phyloP scores from a whole-genome alignment of 2,329 filamentous ascomycete species.

The Fusarium sp. region DNA sequence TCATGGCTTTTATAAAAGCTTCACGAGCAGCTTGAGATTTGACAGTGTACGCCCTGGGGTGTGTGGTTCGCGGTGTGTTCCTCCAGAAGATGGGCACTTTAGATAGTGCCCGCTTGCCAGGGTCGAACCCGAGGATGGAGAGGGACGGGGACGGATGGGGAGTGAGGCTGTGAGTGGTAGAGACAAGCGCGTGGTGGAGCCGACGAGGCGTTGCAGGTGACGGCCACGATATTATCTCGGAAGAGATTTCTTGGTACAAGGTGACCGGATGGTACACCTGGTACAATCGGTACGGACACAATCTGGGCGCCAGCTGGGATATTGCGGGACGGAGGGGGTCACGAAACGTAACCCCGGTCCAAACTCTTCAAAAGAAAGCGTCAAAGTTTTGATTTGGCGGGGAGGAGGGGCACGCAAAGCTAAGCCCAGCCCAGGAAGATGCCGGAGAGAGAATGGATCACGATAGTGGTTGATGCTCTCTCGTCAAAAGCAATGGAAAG shows the following conservation, averaged over 20 bases:
- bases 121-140: conserved; percentile 51
- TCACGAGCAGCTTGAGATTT: conserved; percentile 48
- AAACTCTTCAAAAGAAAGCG: conserved; percentile 37
- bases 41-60: conserved; percentile 46
- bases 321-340: conserved; percentile 46
- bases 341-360: conserved; percentile 45
- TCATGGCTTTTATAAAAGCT: conserved; percentile 59
- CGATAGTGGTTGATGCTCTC: conserved; percentile 1
- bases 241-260: conserved; percentile 51
- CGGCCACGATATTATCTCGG: conserved; percentile 56
- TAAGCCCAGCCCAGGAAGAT: conserved; percentile 35
- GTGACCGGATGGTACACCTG: conserved; percentile 43
- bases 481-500: conserved; percentile 14
- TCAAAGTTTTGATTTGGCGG: conserved; percentile 41
- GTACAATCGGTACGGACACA: conserved; percentile 33
- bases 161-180: conserved; percentile 42
- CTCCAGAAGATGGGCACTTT: conserved; percentile 45
- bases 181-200: conserved; percentile 51
- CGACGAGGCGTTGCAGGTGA: conserved; percentile 50
- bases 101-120: conserved; percentile 49
- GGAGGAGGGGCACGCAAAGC: conserved; percentile 24
- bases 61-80: conserved; percentile 43
- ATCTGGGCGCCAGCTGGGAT: conserved; percentile 43
- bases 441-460: conserved; percentile 31
- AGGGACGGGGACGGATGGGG: conserved; percentile 37